phyloP scores from a whole-genome alignment of 805 yeast species.

The Candida takata region DNA sequence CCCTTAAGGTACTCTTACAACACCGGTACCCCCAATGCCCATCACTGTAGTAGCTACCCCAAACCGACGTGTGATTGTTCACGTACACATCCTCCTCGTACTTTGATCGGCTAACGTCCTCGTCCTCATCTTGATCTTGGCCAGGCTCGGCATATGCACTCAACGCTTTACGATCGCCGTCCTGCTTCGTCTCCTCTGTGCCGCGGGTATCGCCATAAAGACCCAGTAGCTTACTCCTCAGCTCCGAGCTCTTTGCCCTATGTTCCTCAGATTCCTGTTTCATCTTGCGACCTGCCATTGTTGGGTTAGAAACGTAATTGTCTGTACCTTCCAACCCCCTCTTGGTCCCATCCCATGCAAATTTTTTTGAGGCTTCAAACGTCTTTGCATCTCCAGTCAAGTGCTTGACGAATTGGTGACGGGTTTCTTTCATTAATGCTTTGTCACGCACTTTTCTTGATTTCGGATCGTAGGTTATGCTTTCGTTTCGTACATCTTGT shows the following conservation, averaged over 20 bases:
- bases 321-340: constrained; percentile 24
- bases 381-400: constrained; percentile 51
- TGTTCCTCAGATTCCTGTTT: constrained; percentile 28
- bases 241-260: constrained; percentile 22
- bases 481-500: constrained; percentile 38
- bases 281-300: constrained; percentile 33
- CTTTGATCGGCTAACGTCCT: constrained; percentile 18
- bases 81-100: constrained; percentile 32
- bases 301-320: constrained; percentile 37
- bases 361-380: constrained; percentile 39
- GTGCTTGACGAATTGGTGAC: constrained; percentile 45
- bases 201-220: constrained; percentile 7
- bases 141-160: no score
- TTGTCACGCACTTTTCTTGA: constrained; percentile 35
- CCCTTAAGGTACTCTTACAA: constrained; percentile 29
- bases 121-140: constrained; percentile 9
- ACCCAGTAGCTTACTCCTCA: constrained; percentile 23
- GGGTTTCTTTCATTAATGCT: constrained; percentile 28
- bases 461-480: constrained; percentile 47
- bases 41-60: constrained; percentile 37
- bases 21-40: constrained; percentile 41
- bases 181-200: no score
- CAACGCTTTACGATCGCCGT: no score
- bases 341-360: constrained; percentile 41
- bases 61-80: constrained; percentile 34